Base-by-base conservation (phyloP, 768 basidiomycete species). In the Podaxis sp. region DNA sequence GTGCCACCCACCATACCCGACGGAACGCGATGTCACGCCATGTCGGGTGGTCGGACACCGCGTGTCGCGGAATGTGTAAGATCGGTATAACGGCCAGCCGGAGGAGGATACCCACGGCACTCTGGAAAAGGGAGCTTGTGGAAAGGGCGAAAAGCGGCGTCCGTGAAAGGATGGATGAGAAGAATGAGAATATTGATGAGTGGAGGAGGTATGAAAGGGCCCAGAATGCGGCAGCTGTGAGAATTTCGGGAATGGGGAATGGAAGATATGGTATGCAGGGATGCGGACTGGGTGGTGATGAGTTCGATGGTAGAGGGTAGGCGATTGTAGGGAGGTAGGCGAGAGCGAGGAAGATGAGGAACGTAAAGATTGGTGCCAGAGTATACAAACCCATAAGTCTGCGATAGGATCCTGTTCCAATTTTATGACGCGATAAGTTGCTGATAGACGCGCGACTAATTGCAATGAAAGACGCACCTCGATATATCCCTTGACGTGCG, bases 1-100 rank as follows among this genome's bases (percentile, higher is more conserved):
- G 77, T 2, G 88, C 87, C 40, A 91, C 75, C 87, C 87, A 91
- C 90, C 91, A 93, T 3, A 89, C 84, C 33, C 84, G 80, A 22
- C 74, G 71, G 76, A 94, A 94, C 3, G 84, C 82, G 79, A 62
- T 72, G 72, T 78, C 84, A 60, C 73, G 76, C 78, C 84, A 87
- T 7, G 83, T 85, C 46, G 87, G 81, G 36, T 72, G 75, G 54
- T 78, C 71, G 63, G 44, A 62, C 30, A 65, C 67, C 6, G 68
- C 63, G 12, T 52, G 37, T 8, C 66, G 58, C 12, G 65, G 48
- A 44, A 64, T 55, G n/a, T 63, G 49, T 33, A 63, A n/a, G 28
- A 65, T 58, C 3, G 58, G 56, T 1, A 62, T 38, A 46, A 48
- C 49, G 37, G 66, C 24, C 73, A 73, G 67, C 75, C 66, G 68